phyloP scores from a whole-genome alignment of 192 early-diverging fungal species.

The Backusella tuberculispora region DNA sequence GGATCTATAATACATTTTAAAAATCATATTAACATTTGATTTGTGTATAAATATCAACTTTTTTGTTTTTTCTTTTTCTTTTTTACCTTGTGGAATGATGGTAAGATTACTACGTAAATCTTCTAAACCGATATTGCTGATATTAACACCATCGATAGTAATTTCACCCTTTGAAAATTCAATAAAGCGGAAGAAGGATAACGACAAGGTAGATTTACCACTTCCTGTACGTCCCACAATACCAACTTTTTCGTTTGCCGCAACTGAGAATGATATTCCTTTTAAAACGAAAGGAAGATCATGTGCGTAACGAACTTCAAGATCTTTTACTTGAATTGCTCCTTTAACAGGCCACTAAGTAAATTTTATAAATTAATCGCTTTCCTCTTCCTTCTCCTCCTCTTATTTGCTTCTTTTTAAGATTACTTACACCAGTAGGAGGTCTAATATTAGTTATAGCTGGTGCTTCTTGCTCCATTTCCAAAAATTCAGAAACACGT shows the following conservation, averaged over 20 bases:
- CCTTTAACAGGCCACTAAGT: slow-evolving; percentile 72
- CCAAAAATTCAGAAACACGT: slow-evolving; percentile 80
- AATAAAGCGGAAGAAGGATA: slow-evolving; percentile 81
- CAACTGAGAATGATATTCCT: slow-evolving; percentile 67
- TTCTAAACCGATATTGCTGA: slow-evolving; percentile 69
- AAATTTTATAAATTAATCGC: not conserved
- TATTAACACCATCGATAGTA: slow-evolving; percentile 79
- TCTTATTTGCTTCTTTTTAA: slow-evolving; percentile 25
- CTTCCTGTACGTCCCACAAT: slow-evolving; percentile 90
- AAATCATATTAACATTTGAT: not conserved
- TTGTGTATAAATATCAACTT: not conserved
- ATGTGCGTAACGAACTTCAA: slow-evolving; percentile 78
- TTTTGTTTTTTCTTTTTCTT: not conserved
- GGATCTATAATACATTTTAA: slow-evolving; percentile 64
- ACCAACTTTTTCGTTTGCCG: slow-evolving; percentile 78
- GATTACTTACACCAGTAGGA: slow-evolving; percentile 41
- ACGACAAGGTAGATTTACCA: slow-evolving; percentile 80
- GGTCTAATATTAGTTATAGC: slow-evolving; percentile 54
- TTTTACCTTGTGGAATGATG: slow-evolving; percentile 82
- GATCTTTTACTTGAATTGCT: slow-evolving; percentile 66
- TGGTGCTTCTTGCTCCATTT: slow-evolving; percentile 81
- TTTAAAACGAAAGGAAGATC: slow-evolving; percentile 77
- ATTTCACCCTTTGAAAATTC: slow-evolving; percentile 75
- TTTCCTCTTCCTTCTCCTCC: slow-evolving; percentile 25
- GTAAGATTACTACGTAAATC: slow-evolving; percentile 72